Evolutionary conservation across 345 rosid genomes (phyloP).

Genomic region (Corymbia maculata): DNA sequence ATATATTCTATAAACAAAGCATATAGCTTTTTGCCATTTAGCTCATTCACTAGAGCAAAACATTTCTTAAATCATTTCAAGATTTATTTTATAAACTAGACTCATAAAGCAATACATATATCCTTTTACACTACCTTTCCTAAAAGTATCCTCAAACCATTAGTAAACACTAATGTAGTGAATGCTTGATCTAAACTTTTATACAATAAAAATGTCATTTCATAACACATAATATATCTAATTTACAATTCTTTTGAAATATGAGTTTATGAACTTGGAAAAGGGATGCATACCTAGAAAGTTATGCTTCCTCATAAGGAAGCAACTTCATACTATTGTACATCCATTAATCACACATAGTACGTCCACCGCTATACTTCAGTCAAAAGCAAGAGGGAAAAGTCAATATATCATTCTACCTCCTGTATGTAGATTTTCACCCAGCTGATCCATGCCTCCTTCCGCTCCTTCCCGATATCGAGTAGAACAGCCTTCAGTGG

Average conservation of each 20-base stretch:
- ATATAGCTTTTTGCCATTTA: background rate
- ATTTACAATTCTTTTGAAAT: rapidly evolving
- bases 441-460: constrained; percentile 92
- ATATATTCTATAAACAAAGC: background rate
- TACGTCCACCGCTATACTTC: background rate
- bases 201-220: too few relatives aligned
- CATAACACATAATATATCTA: too few relatives aligned
- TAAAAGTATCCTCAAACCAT: too few relatives aligned
- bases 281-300: background rate
- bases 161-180: background rate
- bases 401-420: constrained; percentile 25
- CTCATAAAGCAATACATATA: background rate
- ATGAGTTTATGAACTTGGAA: too few relatives aligned
- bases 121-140: too few relatives aligned
- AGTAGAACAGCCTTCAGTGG: constrained; percentile 81
- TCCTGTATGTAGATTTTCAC: constrained; percentile 73
- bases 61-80: background rate
- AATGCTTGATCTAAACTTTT: background rate
- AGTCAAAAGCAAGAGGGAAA: background rate
- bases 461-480: constrained; percentile 94
- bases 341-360: background rate
- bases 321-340: background rate
- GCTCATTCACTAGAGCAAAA: background rate
- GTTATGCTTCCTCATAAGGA: background rate
- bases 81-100: too few relatives aligned